Percentiles rank a stretch among this genome's conserved stretches.
Evolutionary conservation across 2,329 filamentous ascomycete species (phyloP).

Genomic region (Teratosphaeriaceae sp.): DNA sequence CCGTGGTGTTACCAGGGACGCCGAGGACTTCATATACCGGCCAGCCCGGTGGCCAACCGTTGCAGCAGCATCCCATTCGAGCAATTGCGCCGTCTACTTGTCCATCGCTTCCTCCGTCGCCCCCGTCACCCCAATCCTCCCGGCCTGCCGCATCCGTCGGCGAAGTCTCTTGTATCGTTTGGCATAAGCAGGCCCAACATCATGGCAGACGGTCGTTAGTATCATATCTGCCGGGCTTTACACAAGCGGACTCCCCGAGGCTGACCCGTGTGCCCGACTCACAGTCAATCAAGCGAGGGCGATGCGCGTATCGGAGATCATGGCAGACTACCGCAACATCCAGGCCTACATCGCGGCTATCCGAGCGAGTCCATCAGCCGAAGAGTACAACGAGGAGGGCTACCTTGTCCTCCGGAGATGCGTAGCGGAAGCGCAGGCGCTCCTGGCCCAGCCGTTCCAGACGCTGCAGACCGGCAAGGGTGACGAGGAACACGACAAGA

Average conservation of each 20-base stretch:
- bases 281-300: conserved; percentile 59
- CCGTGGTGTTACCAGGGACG: background rate
- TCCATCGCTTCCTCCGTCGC: background rate
- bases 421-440: conserved; percentile 46
- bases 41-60: conserved; percentile 1
- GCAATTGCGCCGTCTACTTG: conserved; percentile 1
- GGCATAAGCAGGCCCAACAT: conserved; percentile 9
- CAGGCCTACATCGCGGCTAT: conserved; percentile 53
- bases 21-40: conserved; percentile 8
- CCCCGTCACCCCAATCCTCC: background rate
- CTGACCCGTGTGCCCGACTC: conserved; percentile 7
- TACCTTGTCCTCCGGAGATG: conserved; percentile 53
- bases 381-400: conserved; percentile 54
- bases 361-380: conserved; percentile 43
- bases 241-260: conserved; percentile 1
- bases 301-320: conserved; percentile 56
- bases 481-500: conserved; percentile 49
- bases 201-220: conserved; percentile 52
- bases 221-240: background rate
- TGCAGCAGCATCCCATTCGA: conserved; percentile 1
- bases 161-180: background rate
- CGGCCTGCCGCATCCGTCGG: background rate
- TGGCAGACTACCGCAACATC: conserved; percentile 57
- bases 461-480: conserved; percentile 20
- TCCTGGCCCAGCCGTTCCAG: conserved; percentile 49